phyloP scores from a whole-genome alignment of 345 rosid species.

The Eucalyptus cloeziana region DNA sequence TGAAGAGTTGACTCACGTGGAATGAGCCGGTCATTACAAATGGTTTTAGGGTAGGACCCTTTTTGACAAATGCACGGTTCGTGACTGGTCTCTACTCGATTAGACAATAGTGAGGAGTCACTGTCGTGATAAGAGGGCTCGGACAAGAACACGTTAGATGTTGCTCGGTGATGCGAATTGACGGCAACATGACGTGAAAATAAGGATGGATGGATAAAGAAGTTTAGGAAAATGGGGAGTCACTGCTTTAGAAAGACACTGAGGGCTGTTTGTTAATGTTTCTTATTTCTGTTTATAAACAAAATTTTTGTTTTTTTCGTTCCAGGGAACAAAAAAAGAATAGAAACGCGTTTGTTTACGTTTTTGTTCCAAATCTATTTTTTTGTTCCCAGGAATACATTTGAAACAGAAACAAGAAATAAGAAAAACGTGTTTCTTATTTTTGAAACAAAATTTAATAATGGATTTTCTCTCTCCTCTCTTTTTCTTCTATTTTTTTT shows the following conservation, averaged over 20 bases:
- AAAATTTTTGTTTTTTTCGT: no score
- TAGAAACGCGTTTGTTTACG: no score
- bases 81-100: background rate
- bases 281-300: no score
- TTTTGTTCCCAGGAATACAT: no score
- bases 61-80: background rate
- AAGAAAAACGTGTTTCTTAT: no score
- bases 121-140: background rate
- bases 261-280: no score
- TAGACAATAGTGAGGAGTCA: background rate
- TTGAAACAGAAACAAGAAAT: no score
- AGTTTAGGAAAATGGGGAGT: background rate
- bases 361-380: no score
- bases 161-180: background rate
- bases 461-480: no score
- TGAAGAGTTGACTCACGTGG: background rate
- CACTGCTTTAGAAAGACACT: background rate
- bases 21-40: rapidly evolving
- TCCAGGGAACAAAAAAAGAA: no score
- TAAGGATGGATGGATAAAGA: background rate
- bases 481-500: no score
- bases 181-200: background rate
- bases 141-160: background rate
- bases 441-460: no score
- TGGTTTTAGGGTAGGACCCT: background rate